Evolutionary conservation across 306 rosid species (phyloP), one percentile per base, ranked within the genome.

Genomic region (Trifolium repens): DNA sequence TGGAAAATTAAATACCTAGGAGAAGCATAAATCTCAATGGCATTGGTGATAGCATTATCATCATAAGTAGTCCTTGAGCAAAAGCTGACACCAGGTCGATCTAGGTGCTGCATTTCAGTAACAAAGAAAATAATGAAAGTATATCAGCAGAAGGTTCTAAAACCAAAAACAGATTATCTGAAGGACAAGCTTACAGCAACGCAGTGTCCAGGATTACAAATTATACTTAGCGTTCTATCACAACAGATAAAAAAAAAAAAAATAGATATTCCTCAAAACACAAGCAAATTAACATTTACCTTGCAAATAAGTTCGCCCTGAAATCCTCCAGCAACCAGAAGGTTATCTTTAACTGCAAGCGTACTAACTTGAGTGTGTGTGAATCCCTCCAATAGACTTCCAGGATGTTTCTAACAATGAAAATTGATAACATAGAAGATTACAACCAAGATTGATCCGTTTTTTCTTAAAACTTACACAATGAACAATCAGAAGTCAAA

Each of bases 231-330:
- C 24, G 11, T 2, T n/a, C 65, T 22, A 68, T 74, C 34, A 68
- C 50, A 37, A n/a, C 32, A 59, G 59, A 67, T 60, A 42, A 11
- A 76, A 58, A 76, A 22, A n/a, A n/a, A 46, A 22, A 46, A 34
- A 42, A 58, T 22, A 63, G 13, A 19, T 3, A 81, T 63, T 49
- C 46, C 74, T 52, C 24, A 30, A 59, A 63, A 30, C 42, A 69
- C 15, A 47, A 42, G 60, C 68, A 69, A 50, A 81, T 53, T 2
- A 24, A 66, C 59, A 49, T 49, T 66, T 81, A 89, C 97, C 96
- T 91, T 91, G 77, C 94, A 91, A 80, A 91, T 91, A 78, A 91
- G 94, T 79, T 91, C 97, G 67, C 97, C 97, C 78, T 87, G 97
- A 79, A 89, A 89, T 66, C 97, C 97, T 80, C 97, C 97, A 50